Conservation (phyloP, 73 alveolate species). For the Blepharisma stoltei region DNA sequence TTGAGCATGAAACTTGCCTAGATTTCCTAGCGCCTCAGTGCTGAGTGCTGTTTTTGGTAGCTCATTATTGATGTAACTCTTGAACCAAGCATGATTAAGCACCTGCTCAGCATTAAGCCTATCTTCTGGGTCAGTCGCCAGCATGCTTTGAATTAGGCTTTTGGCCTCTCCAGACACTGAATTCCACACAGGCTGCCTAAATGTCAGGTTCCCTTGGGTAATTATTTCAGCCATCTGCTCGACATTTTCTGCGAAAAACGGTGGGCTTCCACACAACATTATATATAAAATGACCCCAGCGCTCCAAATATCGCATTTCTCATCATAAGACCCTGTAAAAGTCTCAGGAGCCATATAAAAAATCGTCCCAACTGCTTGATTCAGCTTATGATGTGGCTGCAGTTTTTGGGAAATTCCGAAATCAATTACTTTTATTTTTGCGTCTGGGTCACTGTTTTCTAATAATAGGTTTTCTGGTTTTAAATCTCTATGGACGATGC, state of each 20-base stretch:
- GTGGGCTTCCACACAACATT: conserved; percentile 16
- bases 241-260: conserved; percentile 12
- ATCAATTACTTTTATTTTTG: conserved; percentile 81
- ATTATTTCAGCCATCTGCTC: background rate
- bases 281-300: conserved; percentile 33
- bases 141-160: conserved; percentile 19
- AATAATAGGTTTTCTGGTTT: conserved; percentile 89
- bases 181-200: background rate
- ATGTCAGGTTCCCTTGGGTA: background rate
- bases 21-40: conserved; percentile 31
- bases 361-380: conserved; percentile 41
- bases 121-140: conserved; percentile 42
- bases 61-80: conserved; percentile 22
- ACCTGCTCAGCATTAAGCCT: conserved; percentile 59
- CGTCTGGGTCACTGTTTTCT: conserved; percentile 53
- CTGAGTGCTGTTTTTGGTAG: conserved; percentile 29
- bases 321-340: conserved; percentile 28
- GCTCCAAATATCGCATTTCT: conserved; percentile 22
- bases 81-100: conserved; percentile 49
- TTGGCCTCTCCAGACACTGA: background rate
- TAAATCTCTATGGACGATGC: conserved; percentile 89
- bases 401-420: conserved; percentile 71
- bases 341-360: conserved; percentile 28
- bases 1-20: conserved; percentile 28
- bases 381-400: conserved; percentile 26